Evolutionary conservation across 2,329 filamentous ascomycete species (phyloP), one percentile per base, ranked within the genome.

Genomic region (Harringtonia lauricola): DNA sequence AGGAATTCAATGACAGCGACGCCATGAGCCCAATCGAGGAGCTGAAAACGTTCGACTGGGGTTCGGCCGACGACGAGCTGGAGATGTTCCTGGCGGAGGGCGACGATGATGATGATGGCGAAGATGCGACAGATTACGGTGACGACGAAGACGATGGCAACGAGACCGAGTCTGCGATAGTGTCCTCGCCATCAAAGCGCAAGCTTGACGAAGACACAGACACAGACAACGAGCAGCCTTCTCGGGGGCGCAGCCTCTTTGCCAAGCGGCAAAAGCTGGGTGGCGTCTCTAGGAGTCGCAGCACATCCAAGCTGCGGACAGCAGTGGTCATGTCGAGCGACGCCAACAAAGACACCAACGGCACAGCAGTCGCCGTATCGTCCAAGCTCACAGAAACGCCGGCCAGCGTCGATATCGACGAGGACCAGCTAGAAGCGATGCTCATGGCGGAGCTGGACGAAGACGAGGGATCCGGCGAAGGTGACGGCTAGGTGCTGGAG

Each of bases 21-120:
- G 52, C 36, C 39, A 68, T 60, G 2, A 68, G 70, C 17, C 75
- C 74, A 2, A 73, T 79, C 48, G 72, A 79, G 41, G 71, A 70
- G 41, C 59, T 79, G 4, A 68, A 70, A 45, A 63, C 65, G 14
- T 76, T 82, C 44, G 72, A 85, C 55, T 81, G 79, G 69, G 73
- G 67, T 5, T 70, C 65, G 10, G 72, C 76, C 2, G 80, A 87
- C 51, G 79, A 83, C 46, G 87, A 94, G 55, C 65, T 94, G 10
- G 76, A 75, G 14, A 85, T 86, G 37, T 89, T 92, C 52, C 64
- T 92, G 51, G 74, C 72, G 10, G 64, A 66, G 7, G 73, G 70
- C 22, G 70, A 64, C 2, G 72, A 72, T 13, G 67, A 66, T 2
- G 67, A 63, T 0, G 59, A 58, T 0, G 57, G 63, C 0, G 59